Base-by-base conservation (phyloP, 805 yeast genomes). In the Wickerhamomyces chaumierensis region DNA sequence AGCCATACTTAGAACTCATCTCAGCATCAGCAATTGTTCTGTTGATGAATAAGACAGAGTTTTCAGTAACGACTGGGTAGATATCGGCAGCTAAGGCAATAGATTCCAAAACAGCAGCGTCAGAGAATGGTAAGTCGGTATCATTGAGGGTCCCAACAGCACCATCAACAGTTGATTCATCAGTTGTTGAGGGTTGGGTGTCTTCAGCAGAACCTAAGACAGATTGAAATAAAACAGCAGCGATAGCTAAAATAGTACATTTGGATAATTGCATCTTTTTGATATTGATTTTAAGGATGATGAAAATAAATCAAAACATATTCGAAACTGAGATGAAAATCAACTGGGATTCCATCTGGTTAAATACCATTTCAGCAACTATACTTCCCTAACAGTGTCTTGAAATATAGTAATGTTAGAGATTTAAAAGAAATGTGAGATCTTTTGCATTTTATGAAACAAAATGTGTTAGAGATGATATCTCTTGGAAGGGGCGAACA, bases 71-170 rank as follows among this genome's bases (percentile, higher is more conserved):
- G 20, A 52, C 45, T 41, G 55, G 54, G 15, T 42, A 48, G 31
- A 52, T 40, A 39, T 44, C 49, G 14, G 42, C 49, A 31, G 42
- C 45, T 35, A 48, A 47, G 31, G 43, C 42, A 34, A 45, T 42
- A 17, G 51, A 53, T 38, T 50, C 56, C 23, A 51, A 46, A 42
- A 51, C 46, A 18, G 54, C 54, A 40, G 39, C 49, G 14, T 47
- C 49, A 27, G 54, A 46, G 42, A 51, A 51, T 38, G 56, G 56
- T 44, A 51, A 50, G 34, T 48, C 53, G 23, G 44, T 48, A 37
- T 44, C 50, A 12, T 37, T 19, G 12, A n/a, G n/a, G n/a, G n/a
- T n/a, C n/a, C n/a, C n/a, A n/a, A 48, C 41, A 23, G 47, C 36
- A 33, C 42, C 44, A 20, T 35, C 38, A 35, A 28, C 35, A 31